Evolutionary conservation across 352 stramenopile species (phyloP).

Genomic region (Phytophthora citrophthora): DNA sequence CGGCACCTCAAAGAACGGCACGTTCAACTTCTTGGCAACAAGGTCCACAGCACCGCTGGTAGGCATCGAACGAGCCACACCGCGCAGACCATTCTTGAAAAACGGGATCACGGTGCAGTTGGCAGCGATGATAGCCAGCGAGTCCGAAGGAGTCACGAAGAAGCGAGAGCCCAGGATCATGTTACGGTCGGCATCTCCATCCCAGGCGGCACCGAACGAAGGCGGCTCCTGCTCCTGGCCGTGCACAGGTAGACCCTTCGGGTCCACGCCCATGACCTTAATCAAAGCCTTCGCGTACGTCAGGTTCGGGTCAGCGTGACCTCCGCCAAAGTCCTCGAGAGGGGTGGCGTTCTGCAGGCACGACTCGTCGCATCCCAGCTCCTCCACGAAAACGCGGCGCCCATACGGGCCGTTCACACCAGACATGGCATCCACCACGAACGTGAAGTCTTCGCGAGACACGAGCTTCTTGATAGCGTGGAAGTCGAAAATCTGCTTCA

Average conservation of each 20-base stretch:
- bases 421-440: constrained; percentile 98
- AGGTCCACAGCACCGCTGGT: constrained; percentile 97
- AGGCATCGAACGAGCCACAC: constrained; percentile 98
- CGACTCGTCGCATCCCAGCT: constrained; percentile 89
- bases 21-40: constrained; percentile 95
- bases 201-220: constrained; percentile 95
- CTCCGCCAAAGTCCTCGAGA: constrained; percentile 97
- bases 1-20: constrained; percentile 97
- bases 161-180: constrained; percentile 98
- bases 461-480: constrained; percentile 93
- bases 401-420: constrained; percentile 98
- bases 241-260: constrained; percentile 74
- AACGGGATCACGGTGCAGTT: constrained; percentile 97
- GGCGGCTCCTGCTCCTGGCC: constrained; percentile 79
- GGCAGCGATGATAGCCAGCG: constrained; percentile 97
- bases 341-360: constrained; percentile 93
- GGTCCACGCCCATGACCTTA: constrained; percentile 95
- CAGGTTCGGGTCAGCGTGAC: constrained; percentile 99
- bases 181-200: constrained; percentile 99
- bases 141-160: constrained; percentile 99
- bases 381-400: constrained; percentile 95
- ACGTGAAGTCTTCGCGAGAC: constrained; percentile 92
- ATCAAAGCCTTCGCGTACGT: constrained; percentile 98
- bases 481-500: constrained; percentile 99
- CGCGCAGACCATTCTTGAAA: constrained; percentile 95